Conservation (phyloP, 495 filamentous ascomycete genomes). For the Xylaria cubensis region DNA sequence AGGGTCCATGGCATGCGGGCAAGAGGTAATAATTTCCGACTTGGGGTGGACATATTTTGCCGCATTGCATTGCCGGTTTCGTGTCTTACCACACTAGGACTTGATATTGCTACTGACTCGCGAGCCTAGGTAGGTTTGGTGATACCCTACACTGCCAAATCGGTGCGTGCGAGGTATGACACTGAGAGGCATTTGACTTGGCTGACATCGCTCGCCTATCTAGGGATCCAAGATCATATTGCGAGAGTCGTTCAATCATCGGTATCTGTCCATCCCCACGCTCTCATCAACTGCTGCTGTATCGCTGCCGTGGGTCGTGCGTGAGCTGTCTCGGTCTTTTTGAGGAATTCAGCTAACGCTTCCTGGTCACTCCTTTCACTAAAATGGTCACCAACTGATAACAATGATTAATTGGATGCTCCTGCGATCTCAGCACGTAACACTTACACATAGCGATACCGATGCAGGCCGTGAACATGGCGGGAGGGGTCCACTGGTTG, state of each 20-base stretch:
- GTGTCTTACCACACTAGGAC: background rate
- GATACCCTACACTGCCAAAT: background rate
- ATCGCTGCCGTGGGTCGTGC: slow-evolving; percentile 53
- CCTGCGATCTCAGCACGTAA: background rate
- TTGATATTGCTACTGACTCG: background rate
- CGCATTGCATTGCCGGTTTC: slow-evolving; percentile 3
- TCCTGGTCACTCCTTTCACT: slow-evolving; percentile 48
- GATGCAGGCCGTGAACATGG: slow-evolving; percentile 62
- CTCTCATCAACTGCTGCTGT: slow-evolving; percentile 46
- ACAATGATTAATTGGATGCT: slow-evolving; percentile 23
- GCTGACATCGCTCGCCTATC: background rate
- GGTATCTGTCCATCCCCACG: slow-evolving; percentile 47
- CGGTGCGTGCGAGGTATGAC: background rate
- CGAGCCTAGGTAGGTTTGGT: slow-evolving; percentile 12
- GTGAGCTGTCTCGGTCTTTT: slow-evolving; percentile 51
- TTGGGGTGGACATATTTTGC: background rate
- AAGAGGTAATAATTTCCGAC: slow-evolving; percentile 28
- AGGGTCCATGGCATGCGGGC: slow-evolving; percentile 12
- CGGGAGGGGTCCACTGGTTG: slow-evolving; percentile 59
- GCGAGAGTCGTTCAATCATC: slow-evolving; percentile 15
- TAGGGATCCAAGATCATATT: background rate
- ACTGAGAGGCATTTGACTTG: background rate
- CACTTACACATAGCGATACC: slow-evolving; percentile 59
- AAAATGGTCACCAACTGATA: slow-evolving; percentile 56
- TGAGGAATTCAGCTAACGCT: slow-evolving; percentile 50